Evolutionary conservation across 2,329 filamentous ascomycete species (phyloP), one percentile per base, ranked within the genome.

Genomic region (Phaeosphaeria sp.): DNA sequence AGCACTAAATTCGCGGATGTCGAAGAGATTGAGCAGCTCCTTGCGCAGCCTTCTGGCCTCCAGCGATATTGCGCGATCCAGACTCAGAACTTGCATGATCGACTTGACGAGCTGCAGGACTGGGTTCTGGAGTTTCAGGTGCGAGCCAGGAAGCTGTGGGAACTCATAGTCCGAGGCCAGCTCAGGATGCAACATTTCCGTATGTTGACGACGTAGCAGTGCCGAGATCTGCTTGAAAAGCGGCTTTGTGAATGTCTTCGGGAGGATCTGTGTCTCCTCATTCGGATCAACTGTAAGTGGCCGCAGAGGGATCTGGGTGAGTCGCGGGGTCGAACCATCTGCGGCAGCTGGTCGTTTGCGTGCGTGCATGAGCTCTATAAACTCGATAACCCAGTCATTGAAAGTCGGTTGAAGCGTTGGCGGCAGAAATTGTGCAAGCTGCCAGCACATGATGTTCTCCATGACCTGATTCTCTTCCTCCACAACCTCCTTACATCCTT

Each of bases 401-500:
- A 99, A 99, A 9, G 89, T 86, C 0, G 90, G 85, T 71, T 98
- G 93, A 49, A 99, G 83, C 4, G 90, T 88, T 0, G 81, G 75
- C 0, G 96, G 95, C 1, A 99, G 80, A 75, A 97, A 97, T 1
- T 92, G 93, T 46, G 89, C 90, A 73, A 99, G 90, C 76, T 99
- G 95, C 96, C 96, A 99, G 78, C 97, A 91, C 93, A 99, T 98
- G 69, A 99, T 88, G 11, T 91, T 95, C 68, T 97, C 91, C 15
- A 98, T 84, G 2, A 87, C 84, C 74, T 97, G 93, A 45, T 90
- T 87, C 67, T 94, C 92, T 9, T 83, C 83, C 66, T 89, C 88
- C 7, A 90, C 84, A 3, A 97, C 91, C 69, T 95, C 87, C 49
- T 89, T 87, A 65, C 92, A 97, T 3, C 91, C 95, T 72, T 96